Evolutionary conservation across 441 rosid genomes (phyloP), one percentile per base, ranked within the genome.

Genomic region (Theobroma grandiflorum): DNA sequence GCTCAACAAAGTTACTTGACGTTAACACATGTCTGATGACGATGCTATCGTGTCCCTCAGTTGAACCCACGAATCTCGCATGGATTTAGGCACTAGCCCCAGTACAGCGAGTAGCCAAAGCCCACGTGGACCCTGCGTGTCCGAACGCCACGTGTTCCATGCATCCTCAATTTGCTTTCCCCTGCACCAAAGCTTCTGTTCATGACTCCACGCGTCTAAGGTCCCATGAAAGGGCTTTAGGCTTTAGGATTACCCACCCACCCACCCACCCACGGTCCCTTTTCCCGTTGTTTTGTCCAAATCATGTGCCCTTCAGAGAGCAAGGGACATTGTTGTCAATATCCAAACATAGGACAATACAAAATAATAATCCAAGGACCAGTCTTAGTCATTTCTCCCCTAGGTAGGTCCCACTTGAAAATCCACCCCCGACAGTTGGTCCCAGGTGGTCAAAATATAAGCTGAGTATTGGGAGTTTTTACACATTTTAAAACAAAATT

Each of bases 301-400:
- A 40, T 79, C 74, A 75, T 12, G 65, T 43, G 64, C 84, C 72
- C 47, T 61, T 31, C 10, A 43, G 15, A 43, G 62, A 33, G 63
- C 11, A 79, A 31, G 78, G 83, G 83, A 72, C 49, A 70, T 58
- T 16, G 42, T 76, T 47, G 71, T 63, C 16, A 14, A 14, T 49
- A 40, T 71, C 16, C 52, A 43, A 79, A 77, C 79, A 68, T 16
- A 53, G 67, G 79, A 68, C 62, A 68, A 20, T 26, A 18, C 61
- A 66, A 78, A 65, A 33, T 0, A 4, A 76, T 15, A 33, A 20
- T 15, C 50, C 52, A 40, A 20, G 55, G 38, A 42, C 58, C 10
- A 62, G 47, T 35, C 42, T 18, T 33, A n/a, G 22, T 26, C 50
- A 20, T 40, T 20, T 38, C 49, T 37, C 6, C 12, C 35, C 3